phyloP scores from a whole-genome alignment of 2,329 filamentous ascomycete genomes.

The Beauveria sp. region DNA sequence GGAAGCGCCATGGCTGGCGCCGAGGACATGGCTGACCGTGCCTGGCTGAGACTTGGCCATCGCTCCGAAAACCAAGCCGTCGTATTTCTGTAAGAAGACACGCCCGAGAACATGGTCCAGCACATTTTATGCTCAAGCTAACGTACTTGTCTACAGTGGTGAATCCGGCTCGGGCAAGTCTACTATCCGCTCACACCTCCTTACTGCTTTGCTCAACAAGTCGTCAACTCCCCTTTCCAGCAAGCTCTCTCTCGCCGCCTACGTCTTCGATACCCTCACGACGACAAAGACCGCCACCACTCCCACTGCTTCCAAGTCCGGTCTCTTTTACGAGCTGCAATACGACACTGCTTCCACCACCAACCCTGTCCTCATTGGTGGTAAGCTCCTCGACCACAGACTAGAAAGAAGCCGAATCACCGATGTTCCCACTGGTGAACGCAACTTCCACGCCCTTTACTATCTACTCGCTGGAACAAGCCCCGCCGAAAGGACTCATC shows the following conservation, averaged over 20 bases:
- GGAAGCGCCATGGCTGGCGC: constrained; percentile 88
- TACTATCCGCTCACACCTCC: constrained; percentile 79
- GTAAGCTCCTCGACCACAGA: constrained; percentile 88
- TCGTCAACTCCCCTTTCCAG: constrained; percentile 88
- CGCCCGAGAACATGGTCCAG: too few relatives aligned
- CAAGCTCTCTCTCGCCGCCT: constrained; percentile 87
- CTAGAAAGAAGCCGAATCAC: constrained; percentile 87
- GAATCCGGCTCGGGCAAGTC: constrained; percentile 97
- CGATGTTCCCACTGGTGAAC: constrained; percentile 87
- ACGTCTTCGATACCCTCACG: constrained; percentile 91
- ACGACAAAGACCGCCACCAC: constrained; percentile 96
- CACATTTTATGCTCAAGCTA: constrained; percentile 14
- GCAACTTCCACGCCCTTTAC: constrained; percentile 93
- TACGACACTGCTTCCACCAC: constrained; percentile 85
- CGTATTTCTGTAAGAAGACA: constrained; percentile 71
- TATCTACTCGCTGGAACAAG: constrained; percentile 92
- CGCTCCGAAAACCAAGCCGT: constrained; percentile 90
- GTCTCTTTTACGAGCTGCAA: constrained; percentile 91
- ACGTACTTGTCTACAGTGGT: constrained; percentile 49
- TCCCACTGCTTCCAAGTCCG: constrained; percentile 89
- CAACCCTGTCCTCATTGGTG: constrained; percentile 82
- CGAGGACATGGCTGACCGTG: constrained; percentile 82
- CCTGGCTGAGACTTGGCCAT: constrained; percentile 76
- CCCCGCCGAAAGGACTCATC: constrained; percentile 78
- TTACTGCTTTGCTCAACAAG: constrained; percentile 79